Evolutionary conservation across 208 protist species (phyloP), one percentile per base, ranked within the genome.

Genomic region (Vickermania spadyakhi): DNA sequence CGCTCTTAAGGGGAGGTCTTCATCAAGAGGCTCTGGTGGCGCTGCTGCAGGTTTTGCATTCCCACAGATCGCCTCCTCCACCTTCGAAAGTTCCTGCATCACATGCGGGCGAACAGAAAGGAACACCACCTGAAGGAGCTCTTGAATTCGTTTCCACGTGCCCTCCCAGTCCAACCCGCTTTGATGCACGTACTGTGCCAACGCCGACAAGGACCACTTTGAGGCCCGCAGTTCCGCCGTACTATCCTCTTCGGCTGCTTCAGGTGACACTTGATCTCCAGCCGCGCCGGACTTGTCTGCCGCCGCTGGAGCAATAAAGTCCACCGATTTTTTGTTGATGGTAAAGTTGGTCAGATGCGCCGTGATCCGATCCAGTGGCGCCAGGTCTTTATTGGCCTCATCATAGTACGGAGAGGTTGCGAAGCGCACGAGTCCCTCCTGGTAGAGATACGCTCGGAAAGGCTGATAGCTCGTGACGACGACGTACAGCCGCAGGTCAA

Each of bases 401-500:
- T 58, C 29, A 7, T 68, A 60, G 60, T 96, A 96, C 23, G 70
- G 72, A 28, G 77, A 51, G 3, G 90, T 87, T 31, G 87, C 85
- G 53, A 97, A 86, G 23, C 93, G 86, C 28, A 93, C 91, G 4
- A 96, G 70, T 0, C 91, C 93, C 58, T 97, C 91, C 14, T 70
- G 22, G 66, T 89, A 96, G 0, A 96, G 49, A 53, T 95, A 97
- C 7, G 83, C 29, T 0, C 83, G 75, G 11, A 97, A 64, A 11
- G 93, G 93, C 41, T 71, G 62, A 64, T 82, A 91, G 21, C 72
- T 85, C 3, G 93, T 97, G 51, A 96, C 84, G 27, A 91, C 72
- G 7, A 94, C 87, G 68, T 97, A 97, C 3, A 97, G 63, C 1
- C 93, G 89, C 23, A 97, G 73, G 59, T 97, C 93, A 58, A 96